Evolutionary conservation across 345 rosid species (phyloP).

Genomic region (Ailanthus altissimus): DNA sequence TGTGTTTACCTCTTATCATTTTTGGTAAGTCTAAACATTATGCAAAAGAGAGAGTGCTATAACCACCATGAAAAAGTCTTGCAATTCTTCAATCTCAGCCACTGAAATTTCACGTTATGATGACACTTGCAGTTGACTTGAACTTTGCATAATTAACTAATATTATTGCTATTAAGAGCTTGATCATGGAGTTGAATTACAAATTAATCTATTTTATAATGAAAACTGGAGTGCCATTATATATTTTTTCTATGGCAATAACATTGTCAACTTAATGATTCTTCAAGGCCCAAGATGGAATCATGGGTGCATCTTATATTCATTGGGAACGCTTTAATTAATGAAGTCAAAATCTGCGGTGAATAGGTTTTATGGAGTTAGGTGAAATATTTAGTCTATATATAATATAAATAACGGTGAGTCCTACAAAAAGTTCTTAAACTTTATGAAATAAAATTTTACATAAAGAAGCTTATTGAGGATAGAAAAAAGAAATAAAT

Average conservation of each 20-base stretch:
- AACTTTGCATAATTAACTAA: not conserved
- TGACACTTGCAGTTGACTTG: slow-evolving; percentile 25
- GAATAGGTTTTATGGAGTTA: not conserved
- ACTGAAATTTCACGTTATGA: not conserved
- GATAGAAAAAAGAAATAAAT: no score
- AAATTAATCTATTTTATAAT: not conserved
- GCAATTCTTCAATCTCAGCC: slow-evolving; percentile 18
- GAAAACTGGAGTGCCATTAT: not conserved
- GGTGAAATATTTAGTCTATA: not conserved
- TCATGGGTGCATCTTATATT: not conserved
- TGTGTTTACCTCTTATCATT: not conserved
- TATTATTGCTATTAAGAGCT: not conserved
- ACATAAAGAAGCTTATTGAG: not conserved
- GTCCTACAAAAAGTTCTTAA: not conserved
- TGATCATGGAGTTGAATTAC: not conserved
- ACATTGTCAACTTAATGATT: not conserved
- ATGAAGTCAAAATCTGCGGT: not conserved
- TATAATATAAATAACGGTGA: not conserved
- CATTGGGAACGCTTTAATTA: not conserved
- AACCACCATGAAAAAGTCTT: slow-evolving; percentile 13
- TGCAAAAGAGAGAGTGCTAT: slow-evolving; percentile 20
- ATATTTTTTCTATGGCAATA: not conserved
- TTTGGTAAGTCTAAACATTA: slow-evolving; percentile 2
- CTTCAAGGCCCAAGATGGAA: not conserved
- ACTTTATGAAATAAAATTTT: not conserved